These are phyloP conservation scores for Penicillium sp. DNA, from an alignment of 2,329 filamentous ascomycete genomes.

Conservation along the genomic window DNA sequence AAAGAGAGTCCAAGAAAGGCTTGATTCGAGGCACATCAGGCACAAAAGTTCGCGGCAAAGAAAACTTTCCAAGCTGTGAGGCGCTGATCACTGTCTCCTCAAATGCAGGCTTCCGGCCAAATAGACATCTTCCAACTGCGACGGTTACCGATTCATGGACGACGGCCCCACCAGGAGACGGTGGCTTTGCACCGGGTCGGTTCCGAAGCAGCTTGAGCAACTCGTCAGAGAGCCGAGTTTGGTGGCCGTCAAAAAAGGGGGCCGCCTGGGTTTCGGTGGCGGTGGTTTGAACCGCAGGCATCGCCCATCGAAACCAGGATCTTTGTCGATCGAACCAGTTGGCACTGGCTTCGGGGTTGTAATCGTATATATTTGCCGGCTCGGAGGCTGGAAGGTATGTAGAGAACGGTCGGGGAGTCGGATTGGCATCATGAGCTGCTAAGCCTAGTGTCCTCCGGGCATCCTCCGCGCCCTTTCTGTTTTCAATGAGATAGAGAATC, in stretches of 20 bases:
- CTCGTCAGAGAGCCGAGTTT: slow-evolving; percentile 30
- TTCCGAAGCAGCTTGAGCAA: slow-evolving; percentile 33
- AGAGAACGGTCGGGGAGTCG: slow-evolving; percentile 29
- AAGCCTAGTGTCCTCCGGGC: slow-evolving; percentile 37
- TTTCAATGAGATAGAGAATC: slow-evolving; percentile 36
- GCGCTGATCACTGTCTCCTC: slow-evolving; percentile 26
- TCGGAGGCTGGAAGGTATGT: slow-evolving; percentile 36
- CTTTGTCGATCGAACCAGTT: slow-evolving; percentile 34
- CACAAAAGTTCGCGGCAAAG: slow-evolving; percentile 33
- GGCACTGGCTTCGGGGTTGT: slow-evolving; percentile 22
- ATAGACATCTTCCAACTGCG: slow-evolving; percentile 41
- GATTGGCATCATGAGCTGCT: slow-evolving; percentile 22
- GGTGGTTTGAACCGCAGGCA: slow-evolving; percentile 24
- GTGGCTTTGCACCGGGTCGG: not conserved
- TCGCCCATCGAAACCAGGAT: slow-evolving; percentile 41
- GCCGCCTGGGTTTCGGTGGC: slow-evolving; percentile 16
- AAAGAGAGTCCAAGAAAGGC: slow-evolving; percentile 32
- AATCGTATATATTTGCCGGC: slow-evolving; percentile 25
- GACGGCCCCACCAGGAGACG: not conserved
- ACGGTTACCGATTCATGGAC: slow-evolving; percentile 38
- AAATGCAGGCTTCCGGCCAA: slow-evolving; percentile 26
- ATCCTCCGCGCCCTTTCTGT: slow-evolving; percentile 31
- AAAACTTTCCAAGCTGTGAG: slow-evolving; percentile 30
- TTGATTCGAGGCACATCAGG: slow-evolving; percentile 34
- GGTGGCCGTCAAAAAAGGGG: slow-evolving; percentile 32